Base-by-base conservation (phyloP, 2,329 filamentous ascomycete genomes). In the Pseudogymnoascus sp. region DNA sequence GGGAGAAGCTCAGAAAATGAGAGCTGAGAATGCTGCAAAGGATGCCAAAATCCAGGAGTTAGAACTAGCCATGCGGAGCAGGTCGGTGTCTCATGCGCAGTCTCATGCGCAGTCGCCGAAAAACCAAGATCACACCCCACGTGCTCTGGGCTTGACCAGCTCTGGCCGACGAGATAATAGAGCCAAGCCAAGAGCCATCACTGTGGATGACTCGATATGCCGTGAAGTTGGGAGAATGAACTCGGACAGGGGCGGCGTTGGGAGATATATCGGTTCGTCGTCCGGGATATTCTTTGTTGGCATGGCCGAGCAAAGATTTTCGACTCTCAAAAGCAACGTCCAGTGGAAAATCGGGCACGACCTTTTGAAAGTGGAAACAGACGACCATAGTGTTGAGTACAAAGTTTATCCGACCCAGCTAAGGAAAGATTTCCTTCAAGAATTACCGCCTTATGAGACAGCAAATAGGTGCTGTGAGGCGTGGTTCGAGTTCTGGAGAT, bases 181-280 rank as follows among this genome's bases (percentile, higher is more conserved):
- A 61, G 59, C 59, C 1, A 39, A 16, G 34, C 36, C 59, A 42
- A 31, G 36, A 18, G 21, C 36, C 5, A 23, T 40, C 59, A 61
- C 59, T 11, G 65, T 45, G 5, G 65, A 66, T 34, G 65, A 66
- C 37, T 64, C 65, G 8, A 60, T 66, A 16, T 66, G 64, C 11
- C 64, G 63, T 12, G 65, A 66, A 47, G 65, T 66, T 29, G 65
- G 65, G 4, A 40, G 65, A 2, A 66, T 66, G 65, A 66, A 66
- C 5, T 60, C 62, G 1, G 65, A 66, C 36, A 51, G 63, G 12
- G 34, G 42, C 0, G 65, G 65, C 3, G 62, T 66, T 23, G 65
- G 65, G 12, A 62, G 65, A 14, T 66, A 65, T 21, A 66, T 66
- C 23, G 65, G 65, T 10, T 65, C 65, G 40, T 66, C 65, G 4